A percentile compares a stretch with the other conserved stretches of the same genome.
Conservation (phyloP, 2,329 filamentous ascomycete species). For the Clonostachys sp. region DNA sequence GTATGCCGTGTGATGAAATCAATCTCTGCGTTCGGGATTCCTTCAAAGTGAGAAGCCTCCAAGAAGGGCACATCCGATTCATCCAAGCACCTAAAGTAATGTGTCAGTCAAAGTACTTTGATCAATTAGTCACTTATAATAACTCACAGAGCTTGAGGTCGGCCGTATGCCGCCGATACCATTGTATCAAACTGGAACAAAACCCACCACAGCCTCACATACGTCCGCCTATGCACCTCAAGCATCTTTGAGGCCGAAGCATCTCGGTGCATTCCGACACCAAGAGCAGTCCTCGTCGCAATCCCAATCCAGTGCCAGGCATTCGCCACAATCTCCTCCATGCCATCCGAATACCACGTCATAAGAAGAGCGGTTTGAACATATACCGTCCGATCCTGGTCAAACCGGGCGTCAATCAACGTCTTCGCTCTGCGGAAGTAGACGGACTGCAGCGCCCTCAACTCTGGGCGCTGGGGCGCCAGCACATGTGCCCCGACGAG, state of each 20-base stretch:
- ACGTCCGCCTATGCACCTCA: conserved; percentile 22
- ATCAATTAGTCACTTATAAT: neutral
- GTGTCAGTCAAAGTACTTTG: too few species aligned
- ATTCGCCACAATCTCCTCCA: conserved; percentile 50
- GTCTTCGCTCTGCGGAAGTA: conserved; percentile 49
- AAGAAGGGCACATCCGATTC: conserved; percentile 44
- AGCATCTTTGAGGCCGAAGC: conserved; percentile 18
- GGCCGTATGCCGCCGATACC: conserved; percentile 34
- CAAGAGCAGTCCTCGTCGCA: conserved; percentile 44
- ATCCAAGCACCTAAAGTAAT: conserved; percentile 30
- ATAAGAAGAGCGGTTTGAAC: conserved; percentile 50
- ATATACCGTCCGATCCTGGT: conserved; percentile 46
- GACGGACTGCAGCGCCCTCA: conserved; percentile 30
- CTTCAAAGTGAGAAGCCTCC: conserved; percentile 37
- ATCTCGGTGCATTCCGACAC: conserved; percentile 46
- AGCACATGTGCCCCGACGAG: conserved; percentile 46
- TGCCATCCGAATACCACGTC: conserved; percentile 51
- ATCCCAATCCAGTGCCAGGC: conserved; percentile 48
- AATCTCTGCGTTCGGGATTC: conserved; percentile 25
- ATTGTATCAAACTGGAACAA: conserved; percentile 31
- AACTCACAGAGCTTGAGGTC: conserved; percentile 41
- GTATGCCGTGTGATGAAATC: conserved; percentile 42
- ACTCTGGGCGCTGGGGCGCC: conserved; percentile 29
- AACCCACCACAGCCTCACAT: conserved; percentile 32
- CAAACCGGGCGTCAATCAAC: conserved; percentile 46